phyloP scores from a whole-genome alignment of 1,284 basidiomycete genomes.

The Malassezia cuniculi region DNA sequence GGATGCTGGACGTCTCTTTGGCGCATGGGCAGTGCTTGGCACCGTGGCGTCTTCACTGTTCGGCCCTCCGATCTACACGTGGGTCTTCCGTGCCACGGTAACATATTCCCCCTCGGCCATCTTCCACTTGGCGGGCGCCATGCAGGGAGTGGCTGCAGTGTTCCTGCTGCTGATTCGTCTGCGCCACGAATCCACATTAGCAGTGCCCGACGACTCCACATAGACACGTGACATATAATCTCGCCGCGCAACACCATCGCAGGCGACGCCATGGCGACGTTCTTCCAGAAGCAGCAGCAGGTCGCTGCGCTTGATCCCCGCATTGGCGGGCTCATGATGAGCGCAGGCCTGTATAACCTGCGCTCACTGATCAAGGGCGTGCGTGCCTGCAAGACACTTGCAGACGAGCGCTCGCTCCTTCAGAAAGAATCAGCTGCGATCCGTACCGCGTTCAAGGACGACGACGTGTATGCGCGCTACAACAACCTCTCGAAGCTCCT shows the following conservation, averaged over 20 bases:
- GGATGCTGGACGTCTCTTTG: constrained; percentile 41
- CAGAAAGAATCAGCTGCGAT: constrained; percentile 97
- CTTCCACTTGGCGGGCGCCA: constrained; percentile 6
- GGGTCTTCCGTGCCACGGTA: constrained; percentile 17
- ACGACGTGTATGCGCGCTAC: constrained; percentile 64
- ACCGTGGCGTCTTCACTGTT: constrained; percentile 32
- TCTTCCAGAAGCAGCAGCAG: constrained; percentile 45
- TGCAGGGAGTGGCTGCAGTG: constrained; percentile 1
- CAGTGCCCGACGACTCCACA: not conserved
- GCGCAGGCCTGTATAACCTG: constrained; percentile 44
- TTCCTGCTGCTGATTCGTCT: constrained; percentile 4
- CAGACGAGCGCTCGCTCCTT: constrained; percentile 92
- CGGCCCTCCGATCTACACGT: constrained; percentile 34
- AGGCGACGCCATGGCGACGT: constrained; percentile 33
- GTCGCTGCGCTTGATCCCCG: constrained; percentile 44
- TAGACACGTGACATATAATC: constrained; percentile 6
- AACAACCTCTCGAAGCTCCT: constrained; percentile 97
- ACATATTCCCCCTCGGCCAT: constrained; percentile 2
- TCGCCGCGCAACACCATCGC: not conserved
- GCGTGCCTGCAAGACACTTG: constrained; percentile 65
- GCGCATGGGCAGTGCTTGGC: constrained; percentile 35
- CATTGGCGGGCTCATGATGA: constrained; percentile 41
- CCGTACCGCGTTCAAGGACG: constrained; percentile 91
- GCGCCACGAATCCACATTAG: not conserved
- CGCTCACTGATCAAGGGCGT: constrained; percentile 47